A percentile compares a stretch with the other conserved stretches of the same genome.
phyloP scores from a whole-genome alignment of 169 alveolate genomes.

The Plasmodium relictum region DNA sequence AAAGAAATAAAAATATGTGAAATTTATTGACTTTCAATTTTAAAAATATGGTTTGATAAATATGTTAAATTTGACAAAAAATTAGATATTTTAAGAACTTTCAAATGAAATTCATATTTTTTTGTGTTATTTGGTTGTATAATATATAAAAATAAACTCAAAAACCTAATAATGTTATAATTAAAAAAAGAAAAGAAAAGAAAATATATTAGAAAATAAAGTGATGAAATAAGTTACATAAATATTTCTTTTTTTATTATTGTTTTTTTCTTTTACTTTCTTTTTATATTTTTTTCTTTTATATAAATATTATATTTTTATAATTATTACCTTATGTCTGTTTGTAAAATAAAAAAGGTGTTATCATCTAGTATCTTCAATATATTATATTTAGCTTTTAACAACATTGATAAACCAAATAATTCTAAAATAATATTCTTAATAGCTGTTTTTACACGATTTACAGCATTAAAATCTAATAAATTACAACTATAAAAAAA shows the following conservation, averaged over 20 bases:
- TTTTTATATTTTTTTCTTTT: background rate
- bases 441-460: constrained; percentile 34
- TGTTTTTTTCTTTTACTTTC: background rate
- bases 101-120: constrained; percentile 23
- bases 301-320: background rate
- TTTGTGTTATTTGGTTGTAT: constrained; percentile 58
- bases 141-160: constrained; percentile 32
- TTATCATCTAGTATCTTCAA: constrained; percentile 13
- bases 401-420: constrained; percentile 51
- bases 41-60: background rate
- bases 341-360: constrained; percentile 22
- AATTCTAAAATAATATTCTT: constrained; percentile 35
- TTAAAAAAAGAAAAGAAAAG: background rate
- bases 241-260: background rate
- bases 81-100: constrained; percentile 41
- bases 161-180: constrained; percentile 1
- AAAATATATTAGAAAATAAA: background rate
- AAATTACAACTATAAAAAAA: constrained; percentile 18
- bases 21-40: background rate
- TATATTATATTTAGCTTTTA: constrained; percentile 33
- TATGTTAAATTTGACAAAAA: constrained; percentile 39
- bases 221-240: background rate
- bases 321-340: constrained; percentile 32
- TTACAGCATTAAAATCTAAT: constrained; percentile 40
- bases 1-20: background rate